Base-by-base conservation (phyloP, 2,329 filamentous ascomycete species). In the Penicillium sclerotiorum region DNA sequence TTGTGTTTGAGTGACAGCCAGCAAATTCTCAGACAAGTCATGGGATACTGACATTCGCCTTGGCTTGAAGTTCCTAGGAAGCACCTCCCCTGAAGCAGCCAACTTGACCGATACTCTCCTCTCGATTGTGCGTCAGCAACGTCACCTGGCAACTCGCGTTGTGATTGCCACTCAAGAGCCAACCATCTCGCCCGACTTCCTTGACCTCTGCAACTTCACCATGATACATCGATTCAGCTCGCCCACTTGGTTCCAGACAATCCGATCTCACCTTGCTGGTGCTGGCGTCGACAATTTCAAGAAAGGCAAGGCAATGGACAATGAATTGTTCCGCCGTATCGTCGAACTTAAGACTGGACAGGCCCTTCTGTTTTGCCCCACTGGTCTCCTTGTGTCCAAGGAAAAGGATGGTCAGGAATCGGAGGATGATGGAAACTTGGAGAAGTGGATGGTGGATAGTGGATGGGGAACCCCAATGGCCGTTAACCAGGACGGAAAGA, bases 121-220 rank as follows among this genome's bases (percentile, higher is more conserved):
- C 0, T 74, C 77, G 0, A 80, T 81, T 0, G 86, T 93, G 56
- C 80, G 88, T 0, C 75, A 86, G 15, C 88, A 93, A 66, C 83
- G 88, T 0, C 89, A 93, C 62, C 69, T 84, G 1, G 88, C 79
- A 1, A 77, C 80, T 0, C 79, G 88, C 0, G 76, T 91, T 4
- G 64, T 93, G 35, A 85, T 93, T 25, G 85, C 87, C 0, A 93
- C 88, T 0, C 88, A 94, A 62, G 89, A 93, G 60, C 89, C 88
- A 0, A 89, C 86, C 0, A 77, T 92, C 4, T 86, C 85, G 0
- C 82, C 84, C 0, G 77, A 79, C 13, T 77, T 94, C 0, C 76
- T 93, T 0, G 87, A 90, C 45, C 73, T 93, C 0, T 90, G 85
- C 65, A 85, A 82, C 1, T 72, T 88, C n/a, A 87, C 83, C 0